phyloP scores from a whole-genome alignment of 2,329 filamentous ascomycete genomes.

The Leptodontidium sp. region DNA sequence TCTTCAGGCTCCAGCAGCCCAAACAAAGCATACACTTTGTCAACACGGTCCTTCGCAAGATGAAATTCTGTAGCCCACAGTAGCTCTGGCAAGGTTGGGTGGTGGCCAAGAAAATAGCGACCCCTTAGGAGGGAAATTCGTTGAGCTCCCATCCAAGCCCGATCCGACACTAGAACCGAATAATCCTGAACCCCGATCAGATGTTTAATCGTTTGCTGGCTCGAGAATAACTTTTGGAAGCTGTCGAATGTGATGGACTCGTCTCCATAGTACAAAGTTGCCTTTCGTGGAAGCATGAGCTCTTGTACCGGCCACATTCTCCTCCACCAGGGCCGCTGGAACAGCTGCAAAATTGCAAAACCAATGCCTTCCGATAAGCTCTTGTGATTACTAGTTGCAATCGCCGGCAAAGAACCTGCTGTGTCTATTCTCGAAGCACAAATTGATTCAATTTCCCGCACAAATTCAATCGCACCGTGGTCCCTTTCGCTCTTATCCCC shows the following conservation, averaged over 20 bases:
- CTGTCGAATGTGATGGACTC: neutral
- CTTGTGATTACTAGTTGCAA: neutral
- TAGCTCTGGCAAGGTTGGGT: neutral
- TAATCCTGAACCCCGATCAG: neutral
- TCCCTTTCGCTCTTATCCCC: neutral
- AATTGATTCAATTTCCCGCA: neutral
- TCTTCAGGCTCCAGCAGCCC: neutral
- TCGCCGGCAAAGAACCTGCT: neutral
- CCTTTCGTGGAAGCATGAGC: neutral
- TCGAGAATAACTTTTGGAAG: neutral
- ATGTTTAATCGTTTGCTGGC: neutral
- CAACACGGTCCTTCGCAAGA: neutral
- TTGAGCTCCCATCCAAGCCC: neutral
- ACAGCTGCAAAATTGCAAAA: neutral
- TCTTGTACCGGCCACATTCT: constrained; percentile 1
- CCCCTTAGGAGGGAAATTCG: neutral
- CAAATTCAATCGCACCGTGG: neutral
- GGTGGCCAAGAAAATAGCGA: neutral
- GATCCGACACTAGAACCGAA: neutral
- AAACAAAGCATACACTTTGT: neutral
- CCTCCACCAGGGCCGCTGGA: constrained; percentile 1
- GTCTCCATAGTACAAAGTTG: neutral
- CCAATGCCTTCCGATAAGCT: neutral
- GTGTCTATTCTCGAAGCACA: neutral
- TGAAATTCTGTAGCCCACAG: neutral